phyloP scores from a whole-genome alignment of 1,139 yeast genomes.

The Blastobotrys malaysiensis region DNA sequence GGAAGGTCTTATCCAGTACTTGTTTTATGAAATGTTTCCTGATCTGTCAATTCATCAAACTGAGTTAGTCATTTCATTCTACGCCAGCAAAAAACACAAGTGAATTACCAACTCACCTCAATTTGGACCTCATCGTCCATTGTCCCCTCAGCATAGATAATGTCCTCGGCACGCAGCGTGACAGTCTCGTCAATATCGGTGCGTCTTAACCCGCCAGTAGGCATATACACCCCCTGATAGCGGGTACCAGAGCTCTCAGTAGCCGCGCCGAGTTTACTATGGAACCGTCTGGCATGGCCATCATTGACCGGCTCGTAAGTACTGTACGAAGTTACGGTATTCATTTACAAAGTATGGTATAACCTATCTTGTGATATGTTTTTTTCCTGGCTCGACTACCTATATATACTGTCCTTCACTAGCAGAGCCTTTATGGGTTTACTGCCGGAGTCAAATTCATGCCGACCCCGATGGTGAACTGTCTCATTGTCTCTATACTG shows the following conservation, averaged over 20 bases:
- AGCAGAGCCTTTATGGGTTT: neutral
- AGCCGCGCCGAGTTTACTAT: constrained; percentile 2
- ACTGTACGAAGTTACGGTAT: constrained; percentile 6
- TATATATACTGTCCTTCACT: neutral
- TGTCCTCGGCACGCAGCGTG: constrained; percentile 1
- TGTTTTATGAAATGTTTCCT: constrained; percentile 3
- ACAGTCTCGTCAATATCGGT: constrained; percentile 5
- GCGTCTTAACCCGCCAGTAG: constrained; percentile 7
- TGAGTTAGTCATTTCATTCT: neutral
- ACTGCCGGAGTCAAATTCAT: neutral
- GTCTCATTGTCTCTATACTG: neutral
- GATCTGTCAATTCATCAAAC: neutral
- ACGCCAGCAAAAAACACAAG: neutral
- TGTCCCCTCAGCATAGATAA: constrained; percentile 9
- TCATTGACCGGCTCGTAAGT: constrained; percentile 1
- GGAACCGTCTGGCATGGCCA: constrained; percentile 3
- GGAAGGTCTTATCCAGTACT: constrained; percentile 4
- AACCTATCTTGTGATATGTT: too few species aligned
- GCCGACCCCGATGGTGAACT: too few species aligned
- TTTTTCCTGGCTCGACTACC: too few species aligned
- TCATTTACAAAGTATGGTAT: neutral
- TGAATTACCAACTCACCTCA: neutral
- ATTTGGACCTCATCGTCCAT: constrained; percentile 8
- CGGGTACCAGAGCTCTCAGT: constrained; percentile 7
- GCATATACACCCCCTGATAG: constrained; percentile 8